A percentile compares a stretch with the other conserved stretches of the same genome.
Evolutionary conservation across 495 filamentous ascomycete genomes (phyloP).

Genomic region (Xylaria venustula): DNA sequence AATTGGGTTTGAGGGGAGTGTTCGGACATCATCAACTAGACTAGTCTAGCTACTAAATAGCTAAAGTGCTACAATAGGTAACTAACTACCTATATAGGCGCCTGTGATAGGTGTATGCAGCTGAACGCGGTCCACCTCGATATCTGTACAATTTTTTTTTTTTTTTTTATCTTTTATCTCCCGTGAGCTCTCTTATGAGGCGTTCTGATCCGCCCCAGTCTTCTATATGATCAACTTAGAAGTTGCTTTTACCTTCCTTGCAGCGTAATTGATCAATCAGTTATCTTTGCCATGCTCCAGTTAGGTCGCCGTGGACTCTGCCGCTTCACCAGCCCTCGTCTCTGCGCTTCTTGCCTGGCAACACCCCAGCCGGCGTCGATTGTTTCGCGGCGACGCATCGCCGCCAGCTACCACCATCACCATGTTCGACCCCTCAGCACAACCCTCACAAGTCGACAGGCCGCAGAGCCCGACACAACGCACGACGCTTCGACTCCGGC

Average conservation of each 20-base stretch:
- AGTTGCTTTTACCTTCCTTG: background rate
- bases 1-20: background rate
- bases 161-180: too few species aligned
- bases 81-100: too few species aligned
- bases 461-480: background rate
- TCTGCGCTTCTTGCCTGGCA: conserved; percentile 26
- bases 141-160: background rate
- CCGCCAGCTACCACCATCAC: conserved; percentile 4
- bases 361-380: background rate
- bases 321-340: conserved; percentile 24
- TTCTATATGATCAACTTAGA: background rate
- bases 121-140: too few species aligned
- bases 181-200: background rate
- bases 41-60: too few species aligned
- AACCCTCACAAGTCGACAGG: conserved; percentile 1
- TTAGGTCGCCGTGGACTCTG: conserved; percentile 21
- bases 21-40: background rate
- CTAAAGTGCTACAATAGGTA: too few species aligned
- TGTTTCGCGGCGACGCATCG: background rate
- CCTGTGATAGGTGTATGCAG: too few species aligned
- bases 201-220: background rate
- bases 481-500: background rate
- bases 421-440: conserved; percentile 10
- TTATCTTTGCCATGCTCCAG: conserved; percentile 31
- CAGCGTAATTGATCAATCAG: too few species aligned